Evolutionary conservation across 2,329 filamentous ascomycete species (phyloP), one percentile per base, ranked within the genome.

Genomic region (Lasiodiplodia sp.): DNA sequence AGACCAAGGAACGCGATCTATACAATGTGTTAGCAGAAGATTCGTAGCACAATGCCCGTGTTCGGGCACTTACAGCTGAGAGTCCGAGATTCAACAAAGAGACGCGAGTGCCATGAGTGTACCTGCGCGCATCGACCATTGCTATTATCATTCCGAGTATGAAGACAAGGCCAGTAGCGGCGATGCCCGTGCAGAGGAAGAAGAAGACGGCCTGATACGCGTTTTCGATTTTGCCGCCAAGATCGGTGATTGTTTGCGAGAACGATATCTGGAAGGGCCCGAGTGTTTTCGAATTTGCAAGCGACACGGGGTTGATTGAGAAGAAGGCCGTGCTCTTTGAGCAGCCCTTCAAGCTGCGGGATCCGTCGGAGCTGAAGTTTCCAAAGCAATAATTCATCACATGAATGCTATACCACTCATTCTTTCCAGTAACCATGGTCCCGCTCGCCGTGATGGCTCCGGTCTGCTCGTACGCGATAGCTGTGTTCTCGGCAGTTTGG

Each of bases 341-440:
- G 78, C 87, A 89, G 28, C 73, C 68, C 0, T 82, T 86, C 49
- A 86, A 78, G 71, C 86, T 86, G 68, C 80, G 76, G 8, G 38
- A 28, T 10, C 60, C 8, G 73, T 71, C 25, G 82, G 80, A 11
- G 78, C 72, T 14, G 76, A 75, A 4, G 76, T 80, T 78, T 57
- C 80, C 80, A 63, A 78, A 80, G 76, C 87, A 89, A 75, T 84
- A 85, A 72, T 85, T 80, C 78, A 87, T 83, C 55, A 88, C 71
- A 73, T 89, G 86, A 34, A 84, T 78, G 51, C 82, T 83, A 76
- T 88, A 88, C 76, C 86, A 88, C 72, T 87, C 82, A 49, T 84
- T 79, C n/a, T 87, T 78, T 16, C 84, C 83, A n/a, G 86, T 73
- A 12, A 82, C 79, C n/a, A 85, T 75, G 53, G 79, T 76, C 72